Evolutionary conservation across 179 eudicot genomes (phyloP).

Genomic region (Spergularia azorica): DNA sequence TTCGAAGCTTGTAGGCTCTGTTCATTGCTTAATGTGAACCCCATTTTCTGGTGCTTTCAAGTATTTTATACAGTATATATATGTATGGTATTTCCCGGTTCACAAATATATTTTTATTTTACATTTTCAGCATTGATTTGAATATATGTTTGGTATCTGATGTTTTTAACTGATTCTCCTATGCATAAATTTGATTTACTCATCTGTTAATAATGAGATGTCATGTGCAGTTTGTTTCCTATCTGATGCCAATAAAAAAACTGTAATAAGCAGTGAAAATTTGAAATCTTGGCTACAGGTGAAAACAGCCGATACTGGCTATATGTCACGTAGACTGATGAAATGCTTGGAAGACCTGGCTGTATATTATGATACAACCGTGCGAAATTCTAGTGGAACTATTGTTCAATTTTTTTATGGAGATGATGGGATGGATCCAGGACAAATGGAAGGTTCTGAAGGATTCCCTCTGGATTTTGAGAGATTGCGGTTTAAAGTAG

Average conservation of each 20-base stretch:
- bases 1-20: no score
- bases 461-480: conserved; percentile 83
- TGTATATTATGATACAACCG: conserved; percentile 84
- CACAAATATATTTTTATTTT: no score
- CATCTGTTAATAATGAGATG: not conserved
- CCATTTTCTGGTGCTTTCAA: no score
- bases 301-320: conserved; percentile 99
- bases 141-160: no score
- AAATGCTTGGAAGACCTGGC: conserved; percentile 90
- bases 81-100: no score
- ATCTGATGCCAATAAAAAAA: not conserved
- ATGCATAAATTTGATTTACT: not conserved
- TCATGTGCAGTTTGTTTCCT: not conserved
- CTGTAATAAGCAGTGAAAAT: not conserved
- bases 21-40: no score
- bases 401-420: conserved; percentile 89
- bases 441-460: conserved; percentile 91
- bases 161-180: not conserved
- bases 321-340: conserved; percentile 97
- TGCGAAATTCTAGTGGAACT: conserved; percentile 78
- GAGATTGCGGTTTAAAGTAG: conserved; percentile 72
- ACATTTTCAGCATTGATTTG: no score
- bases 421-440: conserved; percentile 98
- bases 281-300: conserved; percentile 53
- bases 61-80: no score